A percentile compares a stretch with the other conserved stretches of the same genome.
Conservation (phyloP, 441 rosid species). For the Sinapis alba region DNA sequence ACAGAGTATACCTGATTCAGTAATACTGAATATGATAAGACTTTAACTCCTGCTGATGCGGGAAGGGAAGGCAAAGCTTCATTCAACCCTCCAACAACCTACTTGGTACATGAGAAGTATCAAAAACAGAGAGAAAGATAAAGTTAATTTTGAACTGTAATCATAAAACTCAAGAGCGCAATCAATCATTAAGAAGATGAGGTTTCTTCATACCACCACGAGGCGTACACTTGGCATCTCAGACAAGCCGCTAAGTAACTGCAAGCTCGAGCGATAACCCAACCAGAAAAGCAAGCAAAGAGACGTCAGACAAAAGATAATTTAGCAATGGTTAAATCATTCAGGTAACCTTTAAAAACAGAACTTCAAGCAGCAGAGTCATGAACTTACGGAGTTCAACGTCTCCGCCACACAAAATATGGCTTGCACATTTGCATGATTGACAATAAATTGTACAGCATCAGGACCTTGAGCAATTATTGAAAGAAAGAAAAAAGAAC, state of each 20-base stretch:
- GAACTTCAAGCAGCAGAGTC: not conserved
- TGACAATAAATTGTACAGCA: constrained; percentile 86
- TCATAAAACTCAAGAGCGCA: not conserved
- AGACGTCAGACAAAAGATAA: constrained; percentile 6
- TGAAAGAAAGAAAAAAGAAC: not conserved
- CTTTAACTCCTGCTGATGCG: constrained; percentile 66
- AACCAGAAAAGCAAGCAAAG: constrained; percentile 15
- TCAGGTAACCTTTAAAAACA: not conserved
- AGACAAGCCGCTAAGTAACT: constrained; percentile 82
- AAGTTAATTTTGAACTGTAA: constrained; percentile 19
- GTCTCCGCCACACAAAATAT: constrained; percentile 92
- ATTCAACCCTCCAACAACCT: constrained; percentile 97
- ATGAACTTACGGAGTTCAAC: constrained; percentile 63
- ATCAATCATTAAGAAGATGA: constrained; percentile 19
- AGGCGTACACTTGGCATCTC: constrained; percentile 85
- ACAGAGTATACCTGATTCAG: constrained; percentile 69
- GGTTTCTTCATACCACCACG: constrained; percentile 74
- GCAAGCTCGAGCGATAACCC: constrained; percentile 46
- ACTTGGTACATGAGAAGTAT: constrained; percentile 18
- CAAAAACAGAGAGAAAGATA: constrained; percentile 34
- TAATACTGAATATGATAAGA: constrained; percentile 77
- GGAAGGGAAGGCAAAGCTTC: constrained; percentile 90
- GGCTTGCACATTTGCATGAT: constrained; percentile 85
- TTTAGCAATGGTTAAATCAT: not conserved
- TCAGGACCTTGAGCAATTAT: constrained; percentile 77